Evolutionary conservation across 208 protist genomes (phyloP).

Genomic region (Crithidia fasciculata): DNA sequence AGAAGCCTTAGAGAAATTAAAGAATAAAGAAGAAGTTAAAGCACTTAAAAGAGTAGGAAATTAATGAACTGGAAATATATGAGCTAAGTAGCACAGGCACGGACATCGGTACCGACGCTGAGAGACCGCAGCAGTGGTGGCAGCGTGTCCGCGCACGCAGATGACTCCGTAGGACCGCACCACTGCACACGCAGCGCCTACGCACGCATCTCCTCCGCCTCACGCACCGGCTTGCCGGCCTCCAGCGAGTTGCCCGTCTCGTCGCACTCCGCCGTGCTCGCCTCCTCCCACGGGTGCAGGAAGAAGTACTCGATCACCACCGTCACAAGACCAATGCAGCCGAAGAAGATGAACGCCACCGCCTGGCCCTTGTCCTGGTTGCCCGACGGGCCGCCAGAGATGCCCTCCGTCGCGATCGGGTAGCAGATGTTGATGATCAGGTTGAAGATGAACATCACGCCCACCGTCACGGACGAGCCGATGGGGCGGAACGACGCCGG

Average conservation of each 20-base stretch:
- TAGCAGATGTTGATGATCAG: slow-evolving; percentile 44
- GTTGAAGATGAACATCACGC: slow-evolving; percentile 46
- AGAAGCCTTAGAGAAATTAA: slow-evolving; percentile 1
- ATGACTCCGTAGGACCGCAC: too few species aligned
- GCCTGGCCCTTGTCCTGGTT: slow-evolving; percentile 55
- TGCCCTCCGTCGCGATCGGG: slow-evolving; percentile 39
- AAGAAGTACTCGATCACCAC: slow-evolving; percentile 46
- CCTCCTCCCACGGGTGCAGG: slow-evolving; percentile 34
- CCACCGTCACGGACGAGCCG: slow-evolving; percentile 33
- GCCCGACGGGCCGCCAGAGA: slow-evolving; percentile 51
- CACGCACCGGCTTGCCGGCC: background rate
- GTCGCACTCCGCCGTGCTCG: background rate
- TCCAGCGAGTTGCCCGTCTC: background rate
- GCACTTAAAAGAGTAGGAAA: too few species aligned
- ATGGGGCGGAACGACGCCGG: slow-evolving; percentile 34
- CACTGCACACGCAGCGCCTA: background rate
- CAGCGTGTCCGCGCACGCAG: too few species aligned
- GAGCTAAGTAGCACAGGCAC: too few species aligned
- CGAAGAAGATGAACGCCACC: slow-evolving; percentile 53
- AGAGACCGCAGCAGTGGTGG: too few species aligned
- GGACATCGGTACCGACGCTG: too few species aligned
- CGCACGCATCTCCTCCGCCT: background rate
- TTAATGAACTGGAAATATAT: too few species aligned
- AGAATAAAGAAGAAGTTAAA: background rate
- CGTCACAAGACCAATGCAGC: slow-evolving; percentile 35